A percentile compares a stretch with the other conserved stretches of the same genome.
phyloP scores from a whole-genome alignment of 352 stramenopile species.

The Salisapilia sapeloensis region DNA sequence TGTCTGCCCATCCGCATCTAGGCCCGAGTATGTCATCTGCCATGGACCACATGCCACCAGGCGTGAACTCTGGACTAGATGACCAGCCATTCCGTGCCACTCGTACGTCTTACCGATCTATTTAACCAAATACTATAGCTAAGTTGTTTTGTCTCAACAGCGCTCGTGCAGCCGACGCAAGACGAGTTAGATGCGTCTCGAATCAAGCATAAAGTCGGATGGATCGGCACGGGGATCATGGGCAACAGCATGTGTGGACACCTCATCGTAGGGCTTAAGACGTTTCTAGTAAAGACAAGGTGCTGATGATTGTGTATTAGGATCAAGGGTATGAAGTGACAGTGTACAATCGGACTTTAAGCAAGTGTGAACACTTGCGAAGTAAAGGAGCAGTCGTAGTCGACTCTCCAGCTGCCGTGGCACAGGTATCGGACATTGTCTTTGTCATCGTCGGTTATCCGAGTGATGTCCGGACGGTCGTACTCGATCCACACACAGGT shows the following conservation, averaged over 20 bases:
- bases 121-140: neutral
- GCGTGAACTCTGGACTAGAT: conserved; percentile 20
- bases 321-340: conserved; percentile 73
- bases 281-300: neutral
- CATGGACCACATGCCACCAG: conserved; percentile 14
- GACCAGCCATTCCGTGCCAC: conserved; percentile 30
- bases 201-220: conserved; percentile 60
- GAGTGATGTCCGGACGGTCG: conserved; percentile 61
- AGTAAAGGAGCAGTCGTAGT: conserved; percentile 65
- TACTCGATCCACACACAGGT: conserved; percentile 45
- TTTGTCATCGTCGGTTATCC: conserved; percentile 84
- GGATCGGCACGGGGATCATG: conserved; percentile 81
- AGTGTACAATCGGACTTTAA: conserved; percentile 71
- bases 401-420: conserved; percentile 61
- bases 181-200: conserved; percentile 36
- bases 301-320: conserved; percentile 8
- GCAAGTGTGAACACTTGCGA: conserved; percentile 59
- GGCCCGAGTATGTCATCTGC: too few species aligned
- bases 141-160: neutral
- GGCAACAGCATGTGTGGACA: conserved; percentile 79
- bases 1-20: too few species aligned
- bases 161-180: conserved; percentile 39
- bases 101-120: conserved; percentile 8
- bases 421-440: conserved; percentile 60
- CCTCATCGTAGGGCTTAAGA: conserved; percentile 37